A percentile compares a stretch with the other conserved stretches of the same genome.
Evolutionary conservation across 768 basidiomycete species (phyloP).

Genomic region (Mycena filopes): DNA sequence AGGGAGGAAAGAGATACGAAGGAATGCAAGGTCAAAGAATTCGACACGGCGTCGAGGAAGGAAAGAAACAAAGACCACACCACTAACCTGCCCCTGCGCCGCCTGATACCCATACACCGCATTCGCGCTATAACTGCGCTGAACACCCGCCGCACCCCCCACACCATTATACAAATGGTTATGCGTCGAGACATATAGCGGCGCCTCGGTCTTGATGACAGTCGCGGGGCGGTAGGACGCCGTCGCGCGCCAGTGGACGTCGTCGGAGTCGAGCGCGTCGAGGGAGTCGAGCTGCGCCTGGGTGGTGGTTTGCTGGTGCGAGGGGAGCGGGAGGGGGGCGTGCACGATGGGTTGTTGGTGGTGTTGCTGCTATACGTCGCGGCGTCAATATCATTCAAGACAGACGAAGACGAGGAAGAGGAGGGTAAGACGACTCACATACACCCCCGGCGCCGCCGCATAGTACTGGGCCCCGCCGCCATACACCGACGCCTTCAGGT

Average conservation of each 20-base stretch:
- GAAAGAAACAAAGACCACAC: too few species aligned
- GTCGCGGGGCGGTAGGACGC: background rate
- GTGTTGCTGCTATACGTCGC: background rate
- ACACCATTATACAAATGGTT: slow-evolving; percentile 10
- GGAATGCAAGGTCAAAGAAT: background rate
- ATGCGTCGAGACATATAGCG: slow-evolving; percentile 4
- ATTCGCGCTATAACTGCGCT: slow-evolving; percentile 28
- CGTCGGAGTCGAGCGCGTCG: too few species aligned
- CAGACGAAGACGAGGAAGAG: background rate
- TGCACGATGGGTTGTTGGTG: too few species aligned
- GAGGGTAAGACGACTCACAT: too few species aligned
- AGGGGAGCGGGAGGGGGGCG: slow-evolving; percentile 1
- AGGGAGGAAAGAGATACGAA: background rate
- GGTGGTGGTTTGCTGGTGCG: background rate
- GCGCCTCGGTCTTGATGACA: background rate
- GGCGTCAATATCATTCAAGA: background rate
- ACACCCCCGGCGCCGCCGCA: background rate
- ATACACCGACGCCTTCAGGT: background rate
- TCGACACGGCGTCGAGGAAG: background rate
- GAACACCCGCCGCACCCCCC: slow-evolving; percentile 9
- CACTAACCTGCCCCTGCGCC: slow-evolving; percentile 24
- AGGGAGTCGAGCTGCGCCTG: slow-evolving; percentile 22
- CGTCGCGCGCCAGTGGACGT: background rate
- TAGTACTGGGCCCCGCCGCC: slow-evolving; percentile 25
- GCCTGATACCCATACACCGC: slow-evolving; percentile 21